These are phyloP conservation scores for Apiotrichum domesticum DNA, from an alignment of 1,284 basidiomycete genomes.

Conservation along the genomic window DNA sequence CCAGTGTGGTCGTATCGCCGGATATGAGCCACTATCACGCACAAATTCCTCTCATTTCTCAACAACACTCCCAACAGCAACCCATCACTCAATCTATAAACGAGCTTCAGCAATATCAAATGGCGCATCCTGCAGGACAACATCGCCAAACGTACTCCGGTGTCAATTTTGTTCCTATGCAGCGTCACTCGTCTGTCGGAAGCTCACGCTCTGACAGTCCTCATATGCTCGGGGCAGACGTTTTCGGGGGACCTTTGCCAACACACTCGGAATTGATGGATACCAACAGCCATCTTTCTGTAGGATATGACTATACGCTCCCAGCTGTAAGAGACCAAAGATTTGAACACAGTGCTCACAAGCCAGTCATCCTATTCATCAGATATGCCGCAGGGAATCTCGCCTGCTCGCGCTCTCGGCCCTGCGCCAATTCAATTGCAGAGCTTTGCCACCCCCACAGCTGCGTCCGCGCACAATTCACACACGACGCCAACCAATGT, in stretches of 20 bases:
- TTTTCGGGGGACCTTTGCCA: slow-evolving; percentile 17
- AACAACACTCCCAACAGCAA: background rate
- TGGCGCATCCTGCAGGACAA: no score
- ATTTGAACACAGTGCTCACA: background rate
- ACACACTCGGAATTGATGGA: background rate
- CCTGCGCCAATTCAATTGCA: slow-evolving; percentile 32
- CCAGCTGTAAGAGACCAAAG: background rate
- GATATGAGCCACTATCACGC: slow-evolving; percentile 3
- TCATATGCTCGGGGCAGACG: slow-evolving; percentile 32
- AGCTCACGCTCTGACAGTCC: slow-evolving; percentile 24
- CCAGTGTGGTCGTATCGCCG: slow-evolving; percentile 10
- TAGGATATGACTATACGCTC: slow-evolving; percentile 6
- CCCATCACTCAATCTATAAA: background rate
- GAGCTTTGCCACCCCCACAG: slow-evolving; percentile 25
- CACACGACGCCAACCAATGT: slow-evolving; percentile 10
- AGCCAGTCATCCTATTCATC: background rate
- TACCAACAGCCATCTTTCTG: background rate
- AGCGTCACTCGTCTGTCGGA: slow-evolving; percentile 26
- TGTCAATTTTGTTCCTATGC: slow-evolving; percentile 11
- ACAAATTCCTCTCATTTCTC: background rate
- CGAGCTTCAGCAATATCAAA: slow-evolving; percentile 1
- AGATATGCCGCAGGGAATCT: slow-evolving; percentile 30
- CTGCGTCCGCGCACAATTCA: background rate
- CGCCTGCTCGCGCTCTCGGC: slow-evolving; percentile 41
- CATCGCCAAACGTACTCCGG: slow-evolving; percentile 5